Evolutionary conservation across 345 rosid species (phyloP).

Genomic region (Corchorus capsularis): DNA sequence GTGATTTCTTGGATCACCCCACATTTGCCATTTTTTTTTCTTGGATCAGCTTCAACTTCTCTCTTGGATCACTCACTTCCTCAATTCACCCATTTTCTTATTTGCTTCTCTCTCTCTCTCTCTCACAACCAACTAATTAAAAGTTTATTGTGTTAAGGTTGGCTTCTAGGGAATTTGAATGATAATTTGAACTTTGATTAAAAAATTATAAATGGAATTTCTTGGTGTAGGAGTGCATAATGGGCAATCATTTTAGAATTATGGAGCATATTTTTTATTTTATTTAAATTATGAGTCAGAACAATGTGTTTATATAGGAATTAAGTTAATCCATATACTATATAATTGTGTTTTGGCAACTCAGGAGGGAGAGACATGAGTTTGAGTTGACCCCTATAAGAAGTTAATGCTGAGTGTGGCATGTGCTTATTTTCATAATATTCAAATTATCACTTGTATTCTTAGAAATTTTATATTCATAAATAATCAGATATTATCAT

Average conservation of each 20-base stretch:
- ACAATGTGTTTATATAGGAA: not conserved
- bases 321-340: not conserved
- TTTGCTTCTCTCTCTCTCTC: not conserved
- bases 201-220: not conserved
- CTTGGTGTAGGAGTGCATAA: slow-evolving; percentile 14
- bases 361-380: not conserved
- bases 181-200: not conserved
- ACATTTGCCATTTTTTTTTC: slow-evolving; percentile 6
- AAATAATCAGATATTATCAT: no score
- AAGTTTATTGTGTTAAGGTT: not conserved
- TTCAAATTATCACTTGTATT: not conserved
- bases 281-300: not conserved
- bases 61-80: slow-evolving; percentile 34
- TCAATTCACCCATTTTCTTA: not conserved
- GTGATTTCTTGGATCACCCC: slow-evolving; percentile 36
- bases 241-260: slow-evolving; percentile 19
- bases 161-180: slow-evolving; percentile 17
- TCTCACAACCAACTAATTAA: no score
- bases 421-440: not conserved
- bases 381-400: not conserved
- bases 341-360: not conserved
- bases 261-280: not conserved
- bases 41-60: slow-evolving; percentile 27
- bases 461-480: not conserved
- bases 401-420: not conserved